A percentile compares a stretch with the other conserved stretches of the same genome.
Conservation (phyloP, 1,284 basidiomycete genomes). For the Pseudozyma thailandica region DNA sequence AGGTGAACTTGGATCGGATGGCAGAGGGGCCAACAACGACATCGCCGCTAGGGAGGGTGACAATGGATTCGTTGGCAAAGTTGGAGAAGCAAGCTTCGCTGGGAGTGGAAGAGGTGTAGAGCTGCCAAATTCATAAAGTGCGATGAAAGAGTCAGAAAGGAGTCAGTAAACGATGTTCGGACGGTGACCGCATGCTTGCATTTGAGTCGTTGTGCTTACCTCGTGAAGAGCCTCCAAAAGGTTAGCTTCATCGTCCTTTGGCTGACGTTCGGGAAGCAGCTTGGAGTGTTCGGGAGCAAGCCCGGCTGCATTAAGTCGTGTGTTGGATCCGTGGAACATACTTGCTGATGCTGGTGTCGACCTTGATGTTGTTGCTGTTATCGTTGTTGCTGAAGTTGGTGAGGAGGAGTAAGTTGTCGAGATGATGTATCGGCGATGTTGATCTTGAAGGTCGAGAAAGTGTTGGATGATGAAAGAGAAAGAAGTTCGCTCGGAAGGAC, state of each 20-base stretch:
- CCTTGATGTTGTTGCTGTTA: not conserved
- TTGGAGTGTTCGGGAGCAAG: slow-evolving; percentile 65
- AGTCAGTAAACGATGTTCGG: slow-evolving; percentile 1
- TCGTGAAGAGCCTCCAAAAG: slow-evolving; percentile 52
- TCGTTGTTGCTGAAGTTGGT: not conserved
- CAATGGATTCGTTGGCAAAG: slow-evolving; percentile 62
- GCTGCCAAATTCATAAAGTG: slow-evolving; percentile 21
- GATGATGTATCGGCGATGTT: slow-evolving; percentile 2
- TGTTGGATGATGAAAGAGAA: not conserved
- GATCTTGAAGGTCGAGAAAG: not conserved
- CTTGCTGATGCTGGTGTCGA: slow-evolving; percentile 16
- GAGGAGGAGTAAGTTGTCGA: not conserved
- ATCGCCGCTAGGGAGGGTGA: slow-evolving; percentile 60
- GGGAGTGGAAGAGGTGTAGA: slow-evolving; percentile 47
- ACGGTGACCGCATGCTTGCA: not conserved
- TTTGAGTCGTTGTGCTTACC: slow-evolving; percentile 24
- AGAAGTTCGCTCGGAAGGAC: not conserved
- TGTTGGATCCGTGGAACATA: slow-evolving; percentile 60
- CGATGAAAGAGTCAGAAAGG: not conserved
- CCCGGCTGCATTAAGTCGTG: slow-evolving; percentile 65
- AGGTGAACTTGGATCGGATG: slow-evolving; percentile 42
- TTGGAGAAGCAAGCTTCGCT: slow-evolving; percentile 34
- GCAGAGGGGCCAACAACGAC: slow-evolving; percentile 58
- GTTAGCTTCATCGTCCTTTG: slow-evolving; percentile 53
- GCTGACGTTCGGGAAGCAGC: slow-evolving; percentile 61